Percentiles rank a stretch among this genome's conserved stretches.
These are phyloP conservation scores for Abrus precatorius DNA, from an alignment of 306 rosid species.

Conservation along the genomic window DNA sequence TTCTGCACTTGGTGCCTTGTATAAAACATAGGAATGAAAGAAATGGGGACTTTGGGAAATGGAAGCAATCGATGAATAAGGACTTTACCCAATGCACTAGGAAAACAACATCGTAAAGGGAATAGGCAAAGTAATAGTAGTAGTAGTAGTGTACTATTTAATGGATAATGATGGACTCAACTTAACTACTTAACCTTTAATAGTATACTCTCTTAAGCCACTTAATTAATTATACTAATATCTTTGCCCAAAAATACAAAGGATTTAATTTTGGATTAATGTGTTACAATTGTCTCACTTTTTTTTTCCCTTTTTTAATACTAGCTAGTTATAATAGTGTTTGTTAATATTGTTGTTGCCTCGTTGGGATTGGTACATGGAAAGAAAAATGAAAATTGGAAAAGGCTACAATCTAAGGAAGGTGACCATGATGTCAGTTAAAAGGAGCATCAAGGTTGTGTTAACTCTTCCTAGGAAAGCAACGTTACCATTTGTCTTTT, in stretches of 20 bases:
- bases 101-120: slow-evolving; percentile 19
- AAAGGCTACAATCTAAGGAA: neutral
- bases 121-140: too few relatives aligned
- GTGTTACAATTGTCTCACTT: neutral
- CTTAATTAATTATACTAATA: neutral
- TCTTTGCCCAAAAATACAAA: neutral
- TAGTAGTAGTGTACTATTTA: neutral
- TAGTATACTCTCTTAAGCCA: neutral
- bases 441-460: neutral
- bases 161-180: slow-evolving; percentile 6
- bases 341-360: too few relatives aligned
- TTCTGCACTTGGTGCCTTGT: slow-evolving; percentile 36
- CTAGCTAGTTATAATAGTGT: too few relatives aligned
- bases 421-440: neutral
- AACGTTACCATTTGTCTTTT: slow-evolving; percentile 24
- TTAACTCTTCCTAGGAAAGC: neutral
- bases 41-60: slow-evolving; percentile 24
- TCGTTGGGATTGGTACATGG: neutral
- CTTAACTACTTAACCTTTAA: neutral
- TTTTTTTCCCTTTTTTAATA: neutral
- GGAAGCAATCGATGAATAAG: neutral
- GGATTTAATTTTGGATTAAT: slow-evolving; percentile 15
- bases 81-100: slow-evolving; percentile 22
- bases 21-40: slow-evolving; percentile 3
- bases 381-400: neutral